These are phyloP conservation scores for Lecanicillium sp. DNA, from an alignment of 2,329 filamentous ascomycete genomes.

Conservation along the genomic window DNA sequence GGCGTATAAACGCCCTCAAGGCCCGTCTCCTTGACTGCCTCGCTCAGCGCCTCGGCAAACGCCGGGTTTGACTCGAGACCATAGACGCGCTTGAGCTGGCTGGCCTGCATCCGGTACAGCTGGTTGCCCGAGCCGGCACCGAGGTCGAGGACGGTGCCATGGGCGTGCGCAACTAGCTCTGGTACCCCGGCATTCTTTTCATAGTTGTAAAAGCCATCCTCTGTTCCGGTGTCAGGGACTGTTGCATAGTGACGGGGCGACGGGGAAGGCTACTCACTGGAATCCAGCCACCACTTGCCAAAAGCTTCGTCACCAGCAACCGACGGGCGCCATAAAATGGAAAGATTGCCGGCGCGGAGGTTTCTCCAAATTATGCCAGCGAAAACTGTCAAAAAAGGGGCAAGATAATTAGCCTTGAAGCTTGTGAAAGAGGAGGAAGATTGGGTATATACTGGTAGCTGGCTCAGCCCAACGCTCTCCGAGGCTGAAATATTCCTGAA, in stretches of 20 bases:
- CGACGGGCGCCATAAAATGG: neutral
- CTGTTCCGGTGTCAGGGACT: neutral
- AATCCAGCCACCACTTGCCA: constrained; percentile 2
- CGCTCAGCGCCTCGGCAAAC: constrained; percentile 21
- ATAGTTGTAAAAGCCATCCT: neutral
- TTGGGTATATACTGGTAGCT: no score
- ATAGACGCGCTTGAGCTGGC: constrained; percentile 24
- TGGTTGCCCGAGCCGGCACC: constrained; percentile 36
- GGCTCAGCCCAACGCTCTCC: no score
- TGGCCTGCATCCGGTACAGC: constrained; percentile 26
- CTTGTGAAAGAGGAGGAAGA: no score
- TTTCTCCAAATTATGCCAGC: neutral
- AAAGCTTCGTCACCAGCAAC: neutral
- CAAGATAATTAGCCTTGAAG: no score
- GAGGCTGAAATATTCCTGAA: no score
- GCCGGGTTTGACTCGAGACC: constrained; percentile 31
- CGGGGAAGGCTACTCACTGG: neutral
- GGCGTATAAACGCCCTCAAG: constrained; percentile 28
- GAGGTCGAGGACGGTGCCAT: constrained; percentile 29
- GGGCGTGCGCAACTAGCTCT: neutral
- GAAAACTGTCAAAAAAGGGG: no score
- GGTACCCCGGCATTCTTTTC: neutral
- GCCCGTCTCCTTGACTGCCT: constrained; percentile 17
- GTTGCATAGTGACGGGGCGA: neutral
- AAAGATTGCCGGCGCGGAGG: neutral